Evolutionary conservation across 1,139 yeast genomes (phyloP).

Genomic region (Nakaseomyces delphensis): DNA sequence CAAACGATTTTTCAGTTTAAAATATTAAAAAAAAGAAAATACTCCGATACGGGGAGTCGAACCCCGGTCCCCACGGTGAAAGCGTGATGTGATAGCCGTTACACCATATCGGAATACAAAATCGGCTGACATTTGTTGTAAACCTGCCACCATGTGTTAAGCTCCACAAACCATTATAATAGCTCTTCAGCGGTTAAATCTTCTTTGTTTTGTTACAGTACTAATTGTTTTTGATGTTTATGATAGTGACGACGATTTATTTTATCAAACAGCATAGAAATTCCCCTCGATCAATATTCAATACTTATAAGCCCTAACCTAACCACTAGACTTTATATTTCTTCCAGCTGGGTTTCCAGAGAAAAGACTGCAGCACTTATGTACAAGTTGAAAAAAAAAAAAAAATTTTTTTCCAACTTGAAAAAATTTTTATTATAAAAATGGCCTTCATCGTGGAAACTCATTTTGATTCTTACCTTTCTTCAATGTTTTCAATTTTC

Average conservation of each 20-base stretch:
- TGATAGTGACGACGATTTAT: too few relatives aligned
- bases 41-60: constrained; percentile 33
- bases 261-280: too few relatives aligned
- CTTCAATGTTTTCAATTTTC: background rate
- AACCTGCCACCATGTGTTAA: background rate
- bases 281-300: too few relatives aligned
- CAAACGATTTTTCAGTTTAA: background rate
- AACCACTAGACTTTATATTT: too few relatives aligned
- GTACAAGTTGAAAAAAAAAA: too few relatives aligned
- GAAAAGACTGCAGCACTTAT: too few relatives aligned
- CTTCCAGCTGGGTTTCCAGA: background rate
- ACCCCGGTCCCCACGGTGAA: constrained; percentile 33
- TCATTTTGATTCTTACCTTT: background rate
- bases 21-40: constrained; percentile 1
- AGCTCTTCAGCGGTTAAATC: too few relatives aligned
- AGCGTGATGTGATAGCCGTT: constrained; percentile 33
- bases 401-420: background rate
- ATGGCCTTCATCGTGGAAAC: background rate
- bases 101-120: constrained; percentile 27
- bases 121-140: background rate
- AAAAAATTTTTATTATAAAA: too few relatives aligned
- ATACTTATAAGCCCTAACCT: background rate
- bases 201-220: too few relatives aligned
- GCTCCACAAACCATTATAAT: too few relatives aligned
- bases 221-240: too few relatives aligned